Conservation (phyloP, 1,284 basidiomycete species). For the Sporisorium exsertum region DNA sequence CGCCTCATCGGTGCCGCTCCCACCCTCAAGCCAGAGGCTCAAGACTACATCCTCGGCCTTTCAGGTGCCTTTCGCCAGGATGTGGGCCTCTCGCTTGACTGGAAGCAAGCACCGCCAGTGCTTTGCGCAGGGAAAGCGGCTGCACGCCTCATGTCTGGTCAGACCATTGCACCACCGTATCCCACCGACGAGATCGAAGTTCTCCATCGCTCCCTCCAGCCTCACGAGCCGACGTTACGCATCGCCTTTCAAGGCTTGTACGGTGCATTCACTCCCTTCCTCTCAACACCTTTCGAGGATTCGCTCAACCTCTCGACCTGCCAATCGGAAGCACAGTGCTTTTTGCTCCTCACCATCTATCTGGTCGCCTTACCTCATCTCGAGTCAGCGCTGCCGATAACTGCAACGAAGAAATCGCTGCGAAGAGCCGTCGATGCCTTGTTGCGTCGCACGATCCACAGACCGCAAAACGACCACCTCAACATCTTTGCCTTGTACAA, state of each 20-base stretch:
- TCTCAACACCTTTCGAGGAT: conserved; percentile 34
- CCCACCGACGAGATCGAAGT: conserved; percentile 29
- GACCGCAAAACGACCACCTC: conserved; percentile 27
- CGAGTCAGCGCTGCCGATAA: conserved; percentile 20
- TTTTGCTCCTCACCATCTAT: conserved; percentile 39
- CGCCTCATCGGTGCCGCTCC: conserved; percentile 35
- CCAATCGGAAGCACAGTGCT: conserved; percentile 32
- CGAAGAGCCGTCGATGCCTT: conserved; percentile 37
- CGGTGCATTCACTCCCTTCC: conserved; percentile 38
- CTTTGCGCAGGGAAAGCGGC: conserved; percentile 39
- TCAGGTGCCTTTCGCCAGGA: conserved; percentile 23
- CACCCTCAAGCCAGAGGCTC: conserved; percentile 27
- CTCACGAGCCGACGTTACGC: conserved; percentile 24
- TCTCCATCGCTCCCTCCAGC: conserved; percentile 17
- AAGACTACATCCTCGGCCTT: conserved; percentile 23
- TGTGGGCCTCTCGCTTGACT: conserved; percentile 1
- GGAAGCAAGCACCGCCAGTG: conserved; percentile 23
- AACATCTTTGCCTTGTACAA: conserved; percentile 46
- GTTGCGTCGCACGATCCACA: conserved; percentile 36
- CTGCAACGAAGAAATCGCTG: conserved; percentile 10
- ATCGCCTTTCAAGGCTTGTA: conserved; percentile 44
- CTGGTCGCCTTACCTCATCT: conserved; percentile 38
- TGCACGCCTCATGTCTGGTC: conserved; percentile 29
- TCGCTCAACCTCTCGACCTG: conserved; percentile 26
- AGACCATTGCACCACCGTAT: conserved; percentile 2